Evolutionary conservation across 192 early-diverging fungal genomes (phyloP), one percentile per base, ranked within the genome.

Genomic region (Funneliformis mosseae): DNA sequence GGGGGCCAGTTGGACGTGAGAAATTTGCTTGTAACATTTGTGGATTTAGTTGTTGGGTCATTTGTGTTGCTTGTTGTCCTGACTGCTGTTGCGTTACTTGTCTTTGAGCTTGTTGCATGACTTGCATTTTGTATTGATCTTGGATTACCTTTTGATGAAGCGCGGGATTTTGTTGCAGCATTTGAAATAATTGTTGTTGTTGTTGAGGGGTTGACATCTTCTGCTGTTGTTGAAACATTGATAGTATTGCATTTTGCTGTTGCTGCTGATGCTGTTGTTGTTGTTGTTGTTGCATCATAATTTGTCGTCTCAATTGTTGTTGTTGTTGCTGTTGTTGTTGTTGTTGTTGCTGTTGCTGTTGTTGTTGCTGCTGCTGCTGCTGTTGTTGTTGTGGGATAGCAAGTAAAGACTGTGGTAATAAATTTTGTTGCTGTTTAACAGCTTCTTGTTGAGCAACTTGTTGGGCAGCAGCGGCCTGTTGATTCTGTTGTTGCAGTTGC

Each of bases 381-480:
- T 70, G 68, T 43, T 42, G 68, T 16, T 70, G 68, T 42, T 70
- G 68, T n/a, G 23, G 18, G 16, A 55, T 18, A 55, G 50, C 14
- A 6, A 55, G 50, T 16, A 50, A 16, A 12, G 48, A 5, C 43
- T 68, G 66, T 70, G 38, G 67, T 42, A 41, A 38, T 70, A 41
- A 23, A 33, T 62, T 67, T 41, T 69, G 61, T 21, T 46, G 28
- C 46, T 61, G 71, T 14, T 74, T 25, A 16, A 69, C 43, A 38
- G 28, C 5, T 98, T 96, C 81, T 91, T 97, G 4, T 96, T 92
- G 50, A 92, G 89, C 27, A 87, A 81, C 64, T 90, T 64, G 63
- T 64, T 64, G 63, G 27, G 11, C 63, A 16, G 63, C 3, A 27
- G 27, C 27, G 8, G 27, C 16, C 50, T 48, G 46, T 14, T 55